Base-by-base conservation (phyloP, 352 stramenopile genomes). In the Phytophthora foliorum region DNA sequence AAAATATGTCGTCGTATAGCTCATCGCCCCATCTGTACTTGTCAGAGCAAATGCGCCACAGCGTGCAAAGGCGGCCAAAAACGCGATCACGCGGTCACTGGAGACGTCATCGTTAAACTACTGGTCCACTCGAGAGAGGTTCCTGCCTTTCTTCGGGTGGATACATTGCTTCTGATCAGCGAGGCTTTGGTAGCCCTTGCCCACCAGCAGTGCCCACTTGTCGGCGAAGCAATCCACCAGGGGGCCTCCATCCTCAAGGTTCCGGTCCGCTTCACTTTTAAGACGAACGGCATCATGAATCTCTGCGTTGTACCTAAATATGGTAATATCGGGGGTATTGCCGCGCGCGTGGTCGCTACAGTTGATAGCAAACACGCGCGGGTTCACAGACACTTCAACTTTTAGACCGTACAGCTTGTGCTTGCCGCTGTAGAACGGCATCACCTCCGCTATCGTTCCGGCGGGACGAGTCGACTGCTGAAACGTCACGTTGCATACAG, bases 1-100 rank as follows among this genome's bases (percentile, higher is more conserved):
- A 25, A 7, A 55, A 54, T 29, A 49, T 49, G 13, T 62, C 41
- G 32, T 63, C 56, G 38, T 51, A 60, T 0, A 39, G n/a, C 1
- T 50, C 53, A 2, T 60, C 52, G 4, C 19, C 4, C 55, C 41
- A 54, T 14, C 29, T 13, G 31, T 55, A 54, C 19, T 54, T 55
- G 42, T 54, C 21, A 31, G n/a, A n/a, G n/a, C n/a, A n/a, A n/a
- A n/a, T n/a, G n/a, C n/a, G n/a, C n/a, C n/a, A n/a, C n/a, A n/a
- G n/a, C n/a, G 29, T 32, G 7, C 34, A 39, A 6, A 39, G 34
- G 14, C 34, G 34, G 1, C 34, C 34, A 7, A 39, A 17, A 3
- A 14, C 11, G n/a, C 34, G 34, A 39, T 39, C 11, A 39, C 14
- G 13, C 14, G 34, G 13, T 39, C 34, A 1, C 34, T 39, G 9